Base-by-base conservation (phyloP, 2,329 filamentous ascomycete genomes). In the Colletotrichum musicola region DNA sequence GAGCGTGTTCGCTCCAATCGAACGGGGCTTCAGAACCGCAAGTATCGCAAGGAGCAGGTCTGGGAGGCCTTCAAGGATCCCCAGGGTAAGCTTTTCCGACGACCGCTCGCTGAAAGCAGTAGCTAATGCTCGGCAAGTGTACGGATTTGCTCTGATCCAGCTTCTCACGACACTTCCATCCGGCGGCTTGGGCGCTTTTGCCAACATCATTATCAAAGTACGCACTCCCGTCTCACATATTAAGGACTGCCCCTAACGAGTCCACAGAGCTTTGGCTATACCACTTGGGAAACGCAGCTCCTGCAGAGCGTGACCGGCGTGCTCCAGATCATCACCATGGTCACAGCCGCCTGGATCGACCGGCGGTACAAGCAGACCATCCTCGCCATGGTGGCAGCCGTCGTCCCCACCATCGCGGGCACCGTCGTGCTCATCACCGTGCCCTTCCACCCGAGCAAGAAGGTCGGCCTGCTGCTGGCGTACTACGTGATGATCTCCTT, bases 151-250 rank as follows among this genome's bases (percentile, higher is more conserved):
- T 55, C 77, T 88, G 6, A 90, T 94, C 50, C 86, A 90, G 60
- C 81, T 94, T 18, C 91, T 89, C 77, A 93, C 92, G 0, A 94
- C 91, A 0, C 81, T 94, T 1, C 92, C 92, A 0, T 94, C 91
- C 0, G 89, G 87, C 30, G 92, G 92, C 0, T 85, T 94, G 0
- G 92, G 92, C 12, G 89, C 89, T 1, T 94, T 93, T 75, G 89
- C 90, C 58, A 91, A 91, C 68, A 91, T 94, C 72, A 91, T 95
- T 73, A 93, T 94, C 78, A 87, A 85, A 51, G 64, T 67, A 62
- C 7, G 12, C 10, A 13, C 42, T 16, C 1, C 4, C 2, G 9
- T 30, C 27, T 30, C 10, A 14, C 13, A 5, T 25, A 10, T 25
- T 18, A 16, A 38, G 0, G 46, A 49, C 5, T 4, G 18, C 27